phyloP scores from a whole-genome alignment of 2,329 filamentous ascomycete species.

The Exophiala mesophila region DNA sequence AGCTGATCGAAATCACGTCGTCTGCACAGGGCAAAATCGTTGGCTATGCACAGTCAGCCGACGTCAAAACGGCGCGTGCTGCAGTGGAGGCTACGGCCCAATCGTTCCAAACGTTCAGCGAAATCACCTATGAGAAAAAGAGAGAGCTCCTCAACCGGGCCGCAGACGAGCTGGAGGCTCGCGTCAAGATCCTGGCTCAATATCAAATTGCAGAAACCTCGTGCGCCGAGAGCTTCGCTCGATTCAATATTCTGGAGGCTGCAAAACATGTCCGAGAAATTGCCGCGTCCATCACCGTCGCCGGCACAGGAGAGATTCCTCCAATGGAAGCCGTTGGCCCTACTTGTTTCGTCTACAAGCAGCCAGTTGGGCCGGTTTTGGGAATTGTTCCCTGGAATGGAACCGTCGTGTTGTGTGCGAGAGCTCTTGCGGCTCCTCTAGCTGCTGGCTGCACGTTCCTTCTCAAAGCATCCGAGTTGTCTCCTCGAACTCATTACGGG shows the following conservation, averaged over 20 bases:
- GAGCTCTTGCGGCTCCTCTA: constrained; percentile 22
- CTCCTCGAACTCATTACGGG: constrained; percentile 59
- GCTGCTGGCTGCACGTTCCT: constrained; percentile 64
- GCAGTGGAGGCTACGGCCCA: neutral
- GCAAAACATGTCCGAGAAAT: constrained; percentile 2
- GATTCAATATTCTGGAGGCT: neutral
- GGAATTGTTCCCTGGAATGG: constrained; percentile 59
- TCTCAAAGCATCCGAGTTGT: constrained; percentile 65
- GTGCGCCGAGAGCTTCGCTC: neutral
- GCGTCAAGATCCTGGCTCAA: neutral
- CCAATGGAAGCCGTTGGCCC: constrained; percentile 23
- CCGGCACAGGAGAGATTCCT: constrained; percentile 22
- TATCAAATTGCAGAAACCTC: neutral
- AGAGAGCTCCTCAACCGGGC: neutral
- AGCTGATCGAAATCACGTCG: constrained; percentile 4
- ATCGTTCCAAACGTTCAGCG: neutral
- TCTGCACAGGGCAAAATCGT: neutral
- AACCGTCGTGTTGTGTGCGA: constrained; percentile 36
- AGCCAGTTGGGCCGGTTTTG: constrained; percentile 37
- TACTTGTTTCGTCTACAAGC: constrained; percentile 32
- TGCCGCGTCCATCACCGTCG: constrained; percentile 2
- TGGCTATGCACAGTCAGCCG: neutral
- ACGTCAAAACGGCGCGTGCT: neutral
- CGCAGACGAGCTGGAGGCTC: neutral
- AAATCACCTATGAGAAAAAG: neutral